A percentile compares a stretch with the other conserved stretches of the same genome.
phyloP scores from a whole-genome alignment of 306 rosid species.

The Lithocarpus polystachyus region DNA sequence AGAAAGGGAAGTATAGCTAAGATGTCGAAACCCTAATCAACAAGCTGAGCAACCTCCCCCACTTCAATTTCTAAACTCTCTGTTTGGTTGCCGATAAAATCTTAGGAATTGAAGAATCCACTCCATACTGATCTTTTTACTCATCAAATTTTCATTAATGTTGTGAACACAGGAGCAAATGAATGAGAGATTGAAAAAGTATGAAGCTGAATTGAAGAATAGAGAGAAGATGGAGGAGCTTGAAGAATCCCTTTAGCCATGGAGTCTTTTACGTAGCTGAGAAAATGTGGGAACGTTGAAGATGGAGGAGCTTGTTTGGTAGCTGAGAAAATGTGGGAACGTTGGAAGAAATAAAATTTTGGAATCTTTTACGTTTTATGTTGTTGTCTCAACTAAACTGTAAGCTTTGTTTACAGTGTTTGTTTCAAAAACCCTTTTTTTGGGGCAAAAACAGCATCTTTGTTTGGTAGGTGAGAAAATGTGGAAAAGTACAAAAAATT shows the following conservation, averaged over 20 bases:
- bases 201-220: constrained; percentile 64
- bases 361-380: not conserved
- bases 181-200: constrained; percentile 61
- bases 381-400: not conserved
- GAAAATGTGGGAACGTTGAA: too few relatives aligned
- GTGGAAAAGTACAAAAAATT: too few relatives aligned
- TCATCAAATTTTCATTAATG: not conserved
- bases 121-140: too few relatives aligned
- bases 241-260: constrained; percentile 53
- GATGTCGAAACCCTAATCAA: too few relatives aligned
- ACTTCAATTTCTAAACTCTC: not conserved
- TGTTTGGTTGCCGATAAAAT: not conserved
- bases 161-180: constrained; percentile 56
- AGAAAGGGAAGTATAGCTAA: too few relatives aligned
- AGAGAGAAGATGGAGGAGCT: constrained; percentile 55
- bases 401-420: not conserved
- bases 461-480: too few relatives aligned
- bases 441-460: not conserved
- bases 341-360: not conserved
- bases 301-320: not conserved
- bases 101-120: not conserved
- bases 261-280: too few relatives aligned
- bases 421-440: not conserved
- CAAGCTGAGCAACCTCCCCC: too few relatives aligned
- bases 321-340: not conserved